Evolutionary conservation across 108 stramenopile genomes (phyloP).

Genomic region (Stephanodiscus minutulus): DNA sequence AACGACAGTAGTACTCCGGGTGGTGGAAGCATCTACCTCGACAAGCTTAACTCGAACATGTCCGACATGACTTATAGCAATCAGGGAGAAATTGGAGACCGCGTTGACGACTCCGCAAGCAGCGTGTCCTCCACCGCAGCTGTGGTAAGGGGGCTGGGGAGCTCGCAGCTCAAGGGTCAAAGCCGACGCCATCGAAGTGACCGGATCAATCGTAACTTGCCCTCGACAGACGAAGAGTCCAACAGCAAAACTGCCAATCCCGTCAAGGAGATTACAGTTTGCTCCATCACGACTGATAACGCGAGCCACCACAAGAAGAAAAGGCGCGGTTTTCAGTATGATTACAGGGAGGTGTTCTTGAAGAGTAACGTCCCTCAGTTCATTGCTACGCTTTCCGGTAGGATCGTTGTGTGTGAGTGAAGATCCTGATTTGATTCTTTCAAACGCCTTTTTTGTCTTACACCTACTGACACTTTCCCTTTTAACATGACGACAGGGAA

Average conservation of each 20-base stretch:
- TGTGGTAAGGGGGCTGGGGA: slow-evolving; percentile 49
- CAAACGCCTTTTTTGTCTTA: not conserved
- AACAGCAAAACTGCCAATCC: slow-evolving; percentile 26
- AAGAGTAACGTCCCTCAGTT: slow-evolving; percentile 82
- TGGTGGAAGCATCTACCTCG: slow-evolving; percentile 53
- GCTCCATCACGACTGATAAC: slow-evolving; percentile 17
- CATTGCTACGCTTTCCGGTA: slow-evolving; percentile 76
- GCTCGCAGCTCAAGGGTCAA: slow-evolving; percentile 10
- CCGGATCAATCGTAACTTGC: not conserved
- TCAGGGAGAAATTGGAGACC: slow-evolving; percentile 21
- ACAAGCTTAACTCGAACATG: slow-evolving; percentile 58
- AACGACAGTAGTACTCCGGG: slow-evolving; percentile 38
- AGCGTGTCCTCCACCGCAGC: slow-evolving; percentile 74
- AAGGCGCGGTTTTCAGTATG: slow-evolving; percentile 60
- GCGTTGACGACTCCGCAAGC: slow-evolving; percentile 25
- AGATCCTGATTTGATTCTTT: not conserved
- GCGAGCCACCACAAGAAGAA: slow-evolving; percentile 44
- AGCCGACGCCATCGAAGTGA: slow-evolving; percentile 11
- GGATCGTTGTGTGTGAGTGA: slow-evolving; percentile 68
- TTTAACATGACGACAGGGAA: slow-evolving; percentile 49
- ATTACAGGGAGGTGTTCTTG: slow-evolving; percentile 79
- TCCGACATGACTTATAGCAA: slow-evolving; percentile 80
- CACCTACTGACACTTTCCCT: not conserved
- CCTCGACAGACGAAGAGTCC: not conserved
- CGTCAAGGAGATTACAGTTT: slow-evolving; percentile 34